A percentile compares a stretch with the other conserved stretches of the same genome.
These are phyloP conservation scores for Fusarium sp. DNA, from an alignment of 2,329 filamentous ascomycete genomes.

Conservation along the genomic window DNA sequence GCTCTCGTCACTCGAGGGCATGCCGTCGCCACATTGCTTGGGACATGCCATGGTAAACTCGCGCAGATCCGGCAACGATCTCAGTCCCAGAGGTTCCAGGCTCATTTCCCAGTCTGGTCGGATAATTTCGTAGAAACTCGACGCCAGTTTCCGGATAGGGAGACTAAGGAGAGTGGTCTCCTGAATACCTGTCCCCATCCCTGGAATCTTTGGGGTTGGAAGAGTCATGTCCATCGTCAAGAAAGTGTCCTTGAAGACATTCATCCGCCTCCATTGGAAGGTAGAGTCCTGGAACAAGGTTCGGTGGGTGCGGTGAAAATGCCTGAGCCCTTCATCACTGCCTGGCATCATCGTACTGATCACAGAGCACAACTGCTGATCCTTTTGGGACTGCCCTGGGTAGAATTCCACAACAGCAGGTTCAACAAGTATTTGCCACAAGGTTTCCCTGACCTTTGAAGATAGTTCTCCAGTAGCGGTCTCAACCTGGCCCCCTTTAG, in stretches of 20 bases:
- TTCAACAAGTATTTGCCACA: not conserved
- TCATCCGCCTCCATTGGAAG: constrained; percentile 2
- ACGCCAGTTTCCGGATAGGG: constrained; percentile 5
- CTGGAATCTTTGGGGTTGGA: not conserved
- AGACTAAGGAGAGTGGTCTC: not conserved
- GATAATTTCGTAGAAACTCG: not conserved
- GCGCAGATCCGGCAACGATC: not conserved
- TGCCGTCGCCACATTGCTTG: not conserved
- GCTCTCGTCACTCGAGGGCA: not conserved
- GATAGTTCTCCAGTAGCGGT: not conserved
- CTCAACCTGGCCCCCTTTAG: not conserved
- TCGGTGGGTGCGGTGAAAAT: not conserved
- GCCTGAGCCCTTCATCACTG: not conserved
- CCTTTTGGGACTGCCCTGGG: not conserved
- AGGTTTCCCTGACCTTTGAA: not conserved
- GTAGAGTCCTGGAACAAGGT: constrained; percentile 1
- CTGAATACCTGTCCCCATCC: not conserved
- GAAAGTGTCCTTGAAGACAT: constrained; percentile 12
- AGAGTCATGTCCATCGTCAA: constrained; percentile 17
- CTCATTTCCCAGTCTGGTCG: not conserved
- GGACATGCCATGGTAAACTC: constrained; percentile 28
- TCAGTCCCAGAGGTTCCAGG: not conserved
- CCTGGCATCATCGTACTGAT: not conserved
- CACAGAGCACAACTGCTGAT: not conserved
- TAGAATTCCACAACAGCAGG: constrained; percentile 6